Evolutionary conservation across 2,329 filamentous ascomycete genomes (phyloP).

Genomic region (Rugonectria rugulosa): DNA sequence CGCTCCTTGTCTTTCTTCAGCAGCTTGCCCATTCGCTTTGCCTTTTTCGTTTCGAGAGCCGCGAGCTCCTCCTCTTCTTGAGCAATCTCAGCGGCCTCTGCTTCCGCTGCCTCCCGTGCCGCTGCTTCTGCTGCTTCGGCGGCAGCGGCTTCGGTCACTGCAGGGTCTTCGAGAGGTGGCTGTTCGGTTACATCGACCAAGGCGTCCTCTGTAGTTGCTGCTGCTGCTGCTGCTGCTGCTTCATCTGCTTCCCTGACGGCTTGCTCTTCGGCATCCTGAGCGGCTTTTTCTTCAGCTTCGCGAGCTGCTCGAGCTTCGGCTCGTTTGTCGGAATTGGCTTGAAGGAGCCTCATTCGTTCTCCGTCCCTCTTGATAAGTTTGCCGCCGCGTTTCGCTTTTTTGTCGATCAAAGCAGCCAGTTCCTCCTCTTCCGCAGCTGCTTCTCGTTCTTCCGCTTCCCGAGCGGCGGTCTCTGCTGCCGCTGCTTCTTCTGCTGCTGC

Average conservation of each 20-base stretch:
- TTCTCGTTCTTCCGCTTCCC: conserved; percentile 23
- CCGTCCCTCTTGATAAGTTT: conserved; percentile 32
- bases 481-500: conserved; percentile 30
- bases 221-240: conserved; percentile 9
- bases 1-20: conserved; percentile 34
- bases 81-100: conserved; percentile 39
- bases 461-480: conserved; percentile 24
- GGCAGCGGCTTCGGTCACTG: conserved; percentile 27
- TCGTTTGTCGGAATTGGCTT: conserved; percentile 35
- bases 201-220: conserved; percentile 35
- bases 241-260: conserved; percentile 29
- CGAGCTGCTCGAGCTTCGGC: conserved; percentile 39
- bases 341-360: conserved; percentile 30
- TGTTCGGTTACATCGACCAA: no score
- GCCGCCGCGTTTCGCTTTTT: conserved; percentile 43
- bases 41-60: conserved; percentile 30
- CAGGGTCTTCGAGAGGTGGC: no score
- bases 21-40: conserved; percentile 33
- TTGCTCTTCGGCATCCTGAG: conserved; percentile 22
- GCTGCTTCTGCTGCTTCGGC: conserved; percentile 28
- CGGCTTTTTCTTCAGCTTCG: conserved; percentile 31
- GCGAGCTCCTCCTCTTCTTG: conserved; percentile 39
- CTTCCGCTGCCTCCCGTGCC: no score
- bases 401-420: conserved; percentile 47
- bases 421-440: conserved; percentile 30